These are phyloP conservation scores for Claviceps pusilla DNA, from an alignment of 2,329 filamentous ascomycete genomes.

Conservation along the genomic window DNA sequence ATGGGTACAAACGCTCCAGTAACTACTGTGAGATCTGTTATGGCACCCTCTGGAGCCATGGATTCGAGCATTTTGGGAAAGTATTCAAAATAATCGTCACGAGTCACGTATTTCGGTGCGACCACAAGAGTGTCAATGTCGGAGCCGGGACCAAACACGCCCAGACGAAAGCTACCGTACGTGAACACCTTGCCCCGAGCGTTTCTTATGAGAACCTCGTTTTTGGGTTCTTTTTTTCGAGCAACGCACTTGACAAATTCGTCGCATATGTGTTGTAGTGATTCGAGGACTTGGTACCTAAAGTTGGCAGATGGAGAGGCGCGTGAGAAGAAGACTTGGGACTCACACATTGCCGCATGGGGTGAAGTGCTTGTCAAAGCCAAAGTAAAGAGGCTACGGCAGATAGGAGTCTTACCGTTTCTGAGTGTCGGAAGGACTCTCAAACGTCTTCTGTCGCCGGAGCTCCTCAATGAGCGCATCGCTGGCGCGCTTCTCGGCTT, in stretches of 20 bases:
- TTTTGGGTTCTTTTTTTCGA: conserved; percentile 52
- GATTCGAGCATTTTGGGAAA: conserved; percentile 69
- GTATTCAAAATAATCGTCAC: conserved; percentile 80
- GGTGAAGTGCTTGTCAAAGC: background rate
- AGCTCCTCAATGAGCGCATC: conserved; percentile 71
- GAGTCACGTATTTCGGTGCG: conserved; percentile 73
- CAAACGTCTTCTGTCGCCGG: conserved; percentile 81
- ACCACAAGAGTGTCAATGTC: conserved; percentile 96
- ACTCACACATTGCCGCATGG: background rate
- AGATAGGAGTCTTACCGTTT: conserved; percentile 44
- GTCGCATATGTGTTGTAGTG: conserved; percentile 64
- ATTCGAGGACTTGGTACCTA: conserved; percentile 57
- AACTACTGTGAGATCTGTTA: conserved; percentile 73
- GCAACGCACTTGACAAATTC: conserved; percentile 80
- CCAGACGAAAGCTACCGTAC: conserved; percentile 87
- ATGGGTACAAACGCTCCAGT: conserved; percentile 89
- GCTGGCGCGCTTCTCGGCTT: conserved; percentile 61
- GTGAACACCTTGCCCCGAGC: conserved; percentile 89
- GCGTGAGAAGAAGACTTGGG: background rate
- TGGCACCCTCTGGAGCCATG: conserved; percentile 62
- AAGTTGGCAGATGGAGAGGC: background rate
- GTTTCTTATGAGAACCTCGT: conserved; percentile 62
- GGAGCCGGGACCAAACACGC: conserved; percentile 86
- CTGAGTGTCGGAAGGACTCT: conserved; percentile 65
- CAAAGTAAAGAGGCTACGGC: background rate